These are phyloP conservation scores for Iris macrosiphon DNA, from an alignment of 106 monocot species.

Conservation along the genomic window DNA sequence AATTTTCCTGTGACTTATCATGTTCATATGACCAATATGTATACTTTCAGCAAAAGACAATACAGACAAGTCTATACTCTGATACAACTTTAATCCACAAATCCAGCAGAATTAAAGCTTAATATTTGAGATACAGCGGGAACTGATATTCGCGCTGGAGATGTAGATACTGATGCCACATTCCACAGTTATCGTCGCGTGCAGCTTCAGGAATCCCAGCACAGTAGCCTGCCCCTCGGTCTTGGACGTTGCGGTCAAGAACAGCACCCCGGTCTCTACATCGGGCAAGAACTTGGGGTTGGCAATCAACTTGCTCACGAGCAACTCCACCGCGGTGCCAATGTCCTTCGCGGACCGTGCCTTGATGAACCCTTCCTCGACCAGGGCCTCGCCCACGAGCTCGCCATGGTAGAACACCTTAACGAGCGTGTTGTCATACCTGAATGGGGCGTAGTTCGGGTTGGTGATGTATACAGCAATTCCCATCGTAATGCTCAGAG, in stretches of 20 bases:
- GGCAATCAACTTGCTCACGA: slow-evolving; percentile 1
- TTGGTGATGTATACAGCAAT: slow-evolving; percentile 20
- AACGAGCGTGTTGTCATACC: slow-evolving; percentile 12
- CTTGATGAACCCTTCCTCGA: slow-evolving; percentile 18
- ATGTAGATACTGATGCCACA: slow-evolving; percentile 20
- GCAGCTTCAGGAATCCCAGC: slow-evolving; percentile 18
- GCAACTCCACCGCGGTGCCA: slow-evolving; percentile 11
- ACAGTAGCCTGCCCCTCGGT: slow-evolving; percentile 28
- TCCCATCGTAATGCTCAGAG: slow-evolving; percentile 15
- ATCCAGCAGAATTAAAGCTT: slow-evolving; percentile 4
- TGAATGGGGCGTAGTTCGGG: slow-evolving; percentile 33
- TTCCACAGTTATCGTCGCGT: slow-evolving; percentile 1
- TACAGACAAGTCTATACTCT: too few species aligned
- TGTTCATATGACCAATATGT: too few species aligned
- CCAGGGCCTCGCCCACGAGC: slow-evolving; percentile 19
- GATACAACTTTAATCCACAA: too few species aligned
- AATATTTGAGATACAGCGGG: slow-evolving; percentile 18
- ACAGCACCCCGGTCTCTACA: slow-evolving; percentile 11
- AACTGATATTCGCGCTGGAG: neutral
- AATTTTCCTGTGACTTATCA: too few species aligned
- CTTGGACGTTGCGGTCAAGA: slow-evolving; percentile 11
- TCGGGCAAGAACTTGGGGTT: slow-evolving; percentile 16
- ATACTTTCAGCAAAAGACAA: too few species aligned
- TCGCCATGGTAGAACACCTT: slow-evolving; percentile 21
- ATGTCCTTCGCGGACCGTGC: slow-evolving; percentile 17